Percentiles rank a stretch among this genome's conserved stretches.
Evolutionary conservation across 2,329 filamentous ascomycete species (phyloP).

Genomic region (Colletotrichum sp.): DNA sequence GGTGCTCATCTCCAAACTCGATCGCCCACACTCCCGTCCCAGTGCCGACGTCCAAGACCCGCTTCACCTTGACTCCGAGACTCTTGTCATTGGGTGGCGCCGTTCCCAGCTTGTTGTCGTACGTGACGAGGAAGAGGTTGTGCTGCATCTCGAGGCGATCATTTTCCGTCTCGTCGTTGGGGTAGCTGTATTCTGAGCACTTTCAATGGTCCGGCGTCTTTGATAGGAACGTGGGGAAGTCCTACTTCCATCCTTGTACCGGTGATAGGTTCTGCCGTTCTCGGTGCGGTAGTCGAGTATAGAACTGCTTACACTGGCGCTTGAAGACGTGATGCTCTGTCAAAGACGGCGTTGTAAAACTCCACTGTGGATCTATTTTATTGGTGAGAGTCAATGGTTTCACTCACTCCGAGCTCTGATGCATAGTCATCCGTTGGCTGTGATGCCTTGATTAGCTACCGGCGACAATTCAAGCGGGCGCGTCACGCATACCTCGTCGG

Average conservation of each 20-base stretch:
- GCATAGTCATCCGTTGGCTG: not conserved
- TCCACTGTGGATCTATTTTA: too few relatives aligned
- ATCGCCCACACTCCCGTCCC: conserved; percentile 37
- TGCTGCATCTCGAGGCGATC: conserved; percentile 32
- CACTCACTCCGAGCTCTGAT: not conserved
- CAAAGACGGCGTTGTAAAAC: rapidly evolving
- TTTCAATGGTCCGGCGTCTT: not conserved
- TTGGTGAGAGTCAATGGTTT: not conserved
- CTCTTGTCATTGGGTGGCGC: conserved; percentile 1
- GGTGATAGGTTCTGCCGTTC: conserved; percentile 41
- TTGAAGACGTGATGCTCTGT: not conserved
- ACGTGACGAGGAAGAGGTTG: conserved; percentile 26
- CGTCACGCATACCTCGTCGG: not conserved
- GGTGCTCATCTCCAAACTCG: conserved; percentile 35
- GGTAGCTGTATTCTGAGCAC: not conserved
- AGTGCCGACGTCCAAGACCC: conserved; percentile 33
- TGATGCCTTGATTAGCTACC: not conserved
- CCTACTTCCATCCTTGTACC: conserved; percentile 21
- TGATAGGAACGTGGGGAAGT: too few relatives aligned
- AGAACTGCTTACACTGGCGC: not conserved
- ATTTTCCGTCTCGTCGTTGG: conserved; percentile 28
- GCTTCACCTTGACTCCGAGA: conserved; percentile 17
- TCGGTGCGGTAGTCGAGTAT: conserved; percentile 38
- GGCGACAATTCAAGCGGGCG: not conserved
- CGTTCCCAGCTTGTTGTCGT: conserved; percentile 26